Conservation (phyloP, 192 early-diverging fungal genomes). For the Coemansia sp. region DNA sequence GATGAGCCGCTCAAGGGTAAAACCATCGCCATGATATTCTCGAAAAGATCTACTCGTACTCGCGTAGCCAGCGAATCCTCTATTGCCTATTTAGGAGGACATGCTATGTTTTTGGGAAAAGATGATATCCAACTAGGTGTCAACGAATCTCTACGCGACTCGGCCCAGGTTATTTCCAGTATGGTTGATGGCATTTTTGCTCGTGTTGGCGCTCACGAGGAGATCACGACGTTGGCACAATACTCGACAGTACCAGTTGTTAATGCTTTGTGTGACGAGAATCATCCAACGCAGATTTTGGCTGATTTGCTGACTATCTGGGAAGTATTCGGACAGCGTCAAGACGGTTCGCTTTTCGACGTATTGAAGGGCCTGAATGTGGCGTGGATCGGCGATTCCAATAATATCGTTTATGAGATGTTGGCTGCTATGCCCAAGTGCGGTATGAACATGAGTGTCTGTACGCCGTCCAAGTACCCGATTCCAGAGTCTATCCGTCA, state of each 20-base stretch:
- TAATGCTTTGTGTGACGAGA: slow-evolving; percentile 93
- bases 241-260: slow-evolving; percentile 92
- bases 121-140: slow-evolving; percentile 97
- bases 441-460: slow-evolving; percentile 79
- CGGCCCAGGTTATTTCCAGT: slow-evolving; percentile 85
- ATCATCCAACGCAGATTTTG: slow-evolving; percentile 96
- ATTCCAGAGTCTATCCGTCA: slow-evolving; percentile 70
- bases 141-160: slow-evolving; percentile 92
- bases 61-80: slow-evolving; percentile 93
- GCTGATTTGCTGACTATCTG: slow-evolving; percentile 96
- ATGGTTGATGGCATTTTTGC: slow-evolving; percentile 98
- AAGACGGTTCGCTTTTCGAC: slow-evolving; percentile 36
- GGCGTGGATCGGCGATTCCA: slow-evolving; percentile 99
- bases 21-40: slow-evolving; percentile 91
- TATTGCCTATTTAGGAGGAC: slow-evolving; percentile 90
- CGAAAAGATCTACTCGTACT: slow-evolving; percentile 95
- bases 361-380: slow-evolving; percentile 70
- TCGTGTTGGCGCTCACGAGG: slow-evolving; percentile 84
- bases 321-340: slow-evolving; percentile 61
- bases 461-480: slow-evolving; percentile 84
- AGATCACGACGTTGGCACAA: slow-evolving; percentile 85
- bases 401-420: slow-evolving; percentile 94
- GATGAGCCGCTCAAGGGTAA: slow-evolving; percentile 73
- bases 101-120: slow-evolving; percentile 92
- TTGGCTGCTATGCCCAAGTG: slow-evolving; percentile 87